Evolutionary conservation across 257 asterid genomes (phyloP), one percentile per base, ranked within the genome.

Genomic region (Lycium ferocissimum): DNA sequence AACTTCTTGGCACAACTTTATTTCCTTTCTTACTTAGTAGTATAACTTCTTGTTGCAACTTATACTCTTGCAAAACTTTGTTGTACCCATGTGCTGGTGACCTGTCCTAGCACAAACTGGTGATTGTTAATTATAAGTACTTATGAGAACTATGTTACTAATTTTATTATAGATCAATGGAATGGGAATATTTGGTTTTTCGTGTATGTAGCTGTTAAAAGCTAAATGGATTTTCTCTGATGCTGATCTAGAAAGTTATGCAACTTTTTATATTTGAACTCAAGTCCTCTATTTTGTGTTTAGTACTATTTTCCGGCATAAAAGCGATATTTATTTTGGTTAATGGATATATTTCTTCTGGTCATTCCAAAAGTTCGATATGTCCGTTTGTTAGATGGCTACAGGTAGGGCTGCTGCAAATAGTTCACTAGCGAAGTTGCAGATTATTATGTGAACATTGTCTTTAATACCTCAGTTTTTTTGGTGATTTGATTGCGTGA

Each of bases 401-500:
- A 13, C 62, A 49, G 59, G 15, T 47, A 73, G 63, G 20, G 22
- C 8, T 4, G n/a, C 63, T 49, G 62, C 45, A 76, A 76, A 51
- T 49, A 76, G 63, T 76, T 75, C 38, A 76, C 45, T 76, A 7
- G 62, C 8, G 40, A 51, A 13, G 62, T 13, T 75, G 43, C 81
- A 20, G 61, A 75, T 75, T 22, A 75, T 75, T 75, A 49, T 75
- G 81, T 75, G 45, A 49, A 49, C 62, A 22, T 22, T 51, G 81
- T 12, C 22, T 49, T 62, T 22, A 75, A 13, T 53, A 22, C 40
- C 62, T 75, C 51, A 20, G 47, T 73, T 22, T 75, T 45, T 49
- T 51, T 22, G 62, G 45, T 75, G 62, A 12, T 7, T 22, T 49
- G 62, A 51, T 49, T 75, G 62, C 5, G 4, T 51, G 14, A 13